A percentile compares a stretch with the other conserved stretches of the same genome.
phyloP scores from a whole-genome alignment of 441 rosid species.

The Aquilaria agallochum region DNA sequence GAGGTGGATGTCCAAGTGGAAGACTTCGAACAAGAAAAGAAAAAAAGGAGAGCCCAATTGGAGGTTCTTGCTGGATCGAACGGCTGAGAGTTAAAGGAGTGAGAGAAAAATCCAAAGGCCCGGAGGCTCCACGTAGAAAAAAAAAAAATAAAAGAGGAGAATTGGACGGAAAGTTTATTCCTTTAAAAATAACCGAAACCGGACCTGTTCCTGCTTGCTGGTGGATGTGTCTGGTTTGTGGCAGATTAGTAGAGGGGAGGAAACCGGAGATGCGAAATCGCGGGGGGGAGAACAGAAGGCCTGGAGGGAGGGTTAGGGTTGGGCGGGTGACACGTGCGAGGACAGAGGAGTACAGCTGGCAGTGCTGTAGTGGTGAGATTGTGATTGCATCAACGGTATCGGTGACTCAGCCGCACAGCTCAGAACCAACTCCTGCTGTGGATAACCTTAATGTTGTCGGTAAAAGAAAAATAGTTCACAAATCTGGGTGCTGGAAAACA shows the following conservation, averaged over 20 bases:
- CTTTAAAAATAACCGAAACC: too few species aligned
- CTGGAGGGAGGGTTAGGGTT: slow-evolving; percentile 42
- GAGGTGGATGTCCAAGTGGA: slow-evolving; percentile 72
- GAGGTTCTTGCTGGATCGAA: slow-evolving; percentile 21
- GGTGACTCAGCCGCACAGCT: slow-evolving; percentile 20
- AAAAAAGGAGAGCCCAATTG: too few species aligned
- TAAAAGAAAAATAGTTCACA: too few species aligned
- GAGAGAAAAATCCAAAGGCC: neutral
- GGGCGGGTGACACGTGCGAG: slow-evolving; percentile 61
- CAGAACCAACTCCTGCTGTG: neutral
- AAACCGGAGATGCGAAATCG: too few species aligned
- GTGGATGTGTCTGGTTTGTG: too few species aligned
- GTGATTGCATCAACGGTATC: slow-evolving; percentile 13
- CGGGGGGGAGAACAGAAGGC: neutral
- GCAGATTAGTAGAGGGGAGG: too few species aligned
- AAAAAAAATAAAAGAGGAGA: too few species aligned
- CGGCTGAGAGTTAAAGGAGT: slow-evolving; percentile 19
- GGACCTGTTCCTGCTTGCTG: too few species aligned
- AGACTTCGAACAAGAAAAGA: slow-evolving; percentile 7
- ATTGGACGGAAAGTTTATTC: too few species aligned
- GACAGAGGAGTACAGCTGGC: slow-evolving; percentile 61
- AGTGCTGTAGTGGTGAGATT: slow-evolving; percentile 48
- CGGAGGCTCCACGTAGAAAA: too few species aligned
- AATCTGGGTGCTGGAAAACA: too few species aligned
- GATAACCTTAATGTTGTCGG: slow-evolving; percentile 10